phyloP scores from a whole-genome alignment of 108 stramenopile genomes.

The Nitzschia putrida region DNA sequence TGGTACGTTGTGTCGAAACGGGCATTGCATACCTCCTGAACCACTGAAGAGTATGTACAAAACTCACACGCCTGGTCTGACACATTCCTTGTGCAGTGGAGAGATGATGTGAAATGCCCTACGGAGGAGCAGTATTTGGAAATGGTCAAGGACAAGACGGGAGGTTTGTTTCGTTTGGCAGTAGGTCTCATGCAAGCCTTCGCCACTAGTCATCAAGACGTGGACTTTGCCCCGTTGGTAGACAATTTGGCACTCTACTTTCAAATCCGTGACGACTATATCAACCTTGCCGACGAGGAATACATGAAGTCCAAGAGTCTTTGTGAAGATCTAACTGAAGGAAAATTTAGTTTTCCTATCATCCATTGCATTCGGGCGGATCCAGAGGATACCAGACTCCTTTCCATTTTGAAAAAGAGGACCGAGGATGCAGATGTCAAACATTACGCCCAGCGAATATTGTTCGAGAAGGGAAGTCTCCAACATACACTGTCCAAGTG shows the following conservation, averaged over 20 bases:
- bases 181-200: slow-evolving; percentile 92
- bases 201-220: slow-evolving; percentile 55
- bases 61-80: too few relatives aligned
- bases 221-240: slow-evolving; percentile 76
- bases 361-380: slow-evolving; percentile 65
- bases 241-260: slow-evolving; percentile 93
- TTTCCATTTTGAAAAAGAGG: slow-evolving; percentile 91
- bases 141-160: slow-evolving; percentile 94
- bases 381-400: slow-evolving; percentile 57
- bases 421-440: slow-evolving; percentile 92
- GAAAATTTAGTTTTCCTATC: slow-evolving; percentile 93
- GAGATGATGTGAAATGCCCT: slow-evolving; percentile 71
- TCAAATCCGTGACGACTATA: slow-evolving; percentile 94
- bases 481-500: slow-evolving; percentile 74
- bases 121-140: slow-evolving; percentile 80
- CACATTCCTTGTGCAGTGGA: slow-evolving; percentile 54
- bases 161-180: slow-evolving; percentile 93
- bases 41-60: too few relatives aligned
- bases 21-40: too few relatives aligned
- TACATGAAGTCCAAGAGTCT: slow-evolving; percentile 94
- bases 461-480: slow-evolving; percentile 76
- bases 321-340: slow-evolving; percentile 97
- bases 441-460: slow-evolving; percentile 75
- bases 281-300: slow-evolving; percentile 91
- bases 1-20: slow-evolving; percentile 33